A percentile compares a stretch with the other conserved stretches of the same genome.
Conservation (phyloP, 495 filamentous ascomycete genomes). For the Chaetomium fimeti region DNA sequence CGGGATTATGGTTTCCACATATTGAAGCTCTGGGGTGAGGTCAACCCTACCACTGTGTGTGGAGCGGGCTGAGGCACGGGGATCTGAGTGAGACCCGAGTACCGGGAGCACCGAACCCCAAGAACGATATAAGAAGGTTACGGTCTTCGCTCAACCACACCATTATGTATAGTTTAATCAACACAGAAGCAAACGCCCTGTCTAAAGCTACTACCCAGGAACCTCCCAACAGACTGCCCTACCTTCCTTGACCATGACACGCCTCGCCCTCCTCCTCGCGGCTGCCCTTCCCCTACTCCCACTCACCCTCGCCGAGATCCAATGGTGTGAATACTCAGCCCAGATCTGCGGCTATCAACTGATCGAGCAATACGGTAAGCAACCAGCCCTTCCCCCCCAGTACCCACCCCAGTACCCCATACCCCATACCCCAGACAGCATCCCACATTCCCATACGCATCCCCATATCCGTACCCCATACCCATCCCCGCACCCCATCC, state of each 20-base stretch:
- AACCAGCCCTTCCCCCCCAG: not conserved
- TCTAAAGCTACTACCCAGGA: not conserved
- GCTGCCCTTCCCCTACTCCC: not conserved
- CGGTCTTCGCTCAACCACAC: too few relatives aligned
- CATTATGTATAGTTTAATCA: too few relatives aligned
- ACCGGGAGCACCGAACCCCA: too few relatives aligned
- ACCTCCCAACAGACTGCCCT: not conserved
- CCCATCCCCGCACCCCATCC: not conserved
- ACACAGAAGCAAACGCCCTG: too few relatives aligned
- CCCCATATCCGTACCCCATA: not conserved
- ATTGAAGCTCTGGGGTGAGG: too few relatives aligned
- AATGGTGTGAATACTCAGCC: slow-evolving; percentile 3
- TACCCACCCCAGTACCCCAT: not conserved
- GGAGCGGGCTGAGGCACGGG: too few relatives aligned
- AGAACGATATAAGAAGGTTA: too few relatives aligned
- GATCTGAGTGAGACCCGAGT: too few relatives aligned
- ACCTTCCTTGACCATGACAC: not conserved
- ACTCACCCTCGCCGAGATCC: not conserved
- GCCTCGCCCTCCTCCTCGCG: not conserved
- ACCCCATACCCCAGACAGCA: not conserved
- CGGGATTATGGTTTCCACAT: too few relatives aligned
- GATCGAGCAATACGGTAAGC: not conserved
- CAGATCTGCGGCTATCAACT: slow-evolving; percentile 9
- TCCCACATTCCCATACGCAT: too few relatives aligned
- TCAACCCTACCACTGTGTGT: too few relatives aligned